These are phyloP conservation scores for Pleurotus djamor DNA, from an alignment of 768 basidiomycete genomes.

Conservation along the genomic window DNA sequence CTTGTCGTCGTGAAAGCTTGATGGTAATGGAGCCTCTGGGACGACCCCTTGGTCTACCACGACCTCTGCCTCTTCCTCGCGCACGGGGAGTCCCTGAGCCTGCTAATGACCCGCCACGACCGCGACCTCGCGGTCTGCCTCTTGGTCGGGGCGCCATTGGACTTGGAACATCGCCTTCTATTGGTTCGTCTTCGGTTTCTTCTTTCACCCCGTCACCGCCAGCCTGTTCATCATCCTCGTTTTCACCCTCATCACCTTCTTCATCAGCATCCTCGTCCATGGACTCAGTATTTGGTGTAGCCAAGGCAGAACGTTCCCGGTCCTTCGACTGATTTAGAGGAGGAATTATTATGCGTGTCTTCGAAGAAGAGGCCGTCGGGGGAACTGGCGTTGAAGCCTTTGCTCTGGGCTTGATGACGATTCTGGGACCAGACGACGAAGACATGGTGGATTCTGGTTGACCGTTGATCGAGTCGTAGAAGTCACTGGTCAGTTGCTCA, in stretches of 20 bases:
- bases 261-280: constrained; percentile 25
- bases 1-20: constrained; percentile 23
- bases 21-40: constrained; percentile 26
- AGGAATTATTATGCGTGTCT: constrained; percentile 16
- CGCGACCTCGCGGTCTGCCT: constrained; percentile 38
- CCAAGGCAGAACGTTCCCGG: constrained; percentile 8
- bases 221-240: constrained; percentile 17
- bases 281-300: constrained; percentile 13
- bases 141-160: constrained; percentile 26
- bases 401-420: constrained; percentile 45
- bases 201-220: constrained; percentile 28
- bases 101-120: constrained; percentile 23
- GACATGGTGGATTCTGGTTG: background rate
- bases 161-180: constrained; percentile 18
- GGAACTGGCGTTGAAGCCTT: constrained; percentile 17
- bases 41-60: constrained; percentile 30
- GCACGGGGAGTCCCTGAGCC: constrained; percentile 27
- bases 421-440: constrained; percentile 35
- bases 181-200: constrained; percentile 18
- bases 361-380: constrained; percentile 16
- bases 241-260: constrained; percentile 29
- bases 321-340: constrained; percentile 17
- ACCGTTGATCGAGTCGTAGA: background rate
- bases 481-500: background rate
- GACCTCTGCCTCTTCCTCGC: constrained; percentile 33